Conservation (phyloP, 495 filamentous ascomycete species). For the Hypoxylon fragiforme region DNA sequence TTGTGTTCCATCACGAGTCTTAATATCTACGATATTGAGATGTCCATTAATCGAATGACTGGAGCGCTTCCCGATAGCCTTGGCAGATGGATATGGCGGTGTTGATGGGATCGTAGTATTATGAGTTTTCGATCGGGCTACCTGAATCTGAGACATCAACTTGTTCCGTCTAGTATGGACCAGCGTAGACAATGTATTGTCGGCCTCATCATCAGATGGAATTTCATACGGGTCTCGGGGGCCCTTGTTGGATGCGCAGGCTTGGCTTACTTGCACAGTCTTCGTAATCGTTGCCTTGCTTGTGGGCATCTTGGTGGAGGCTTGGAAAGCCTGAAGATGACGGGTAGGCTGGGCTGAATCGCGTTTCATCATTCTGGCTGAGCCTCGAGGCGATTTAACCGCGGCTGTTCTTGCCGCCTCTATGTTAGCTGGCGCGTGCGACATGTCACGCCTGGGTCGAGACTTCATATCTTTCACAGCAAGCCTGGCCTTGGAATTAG, state of each 20-base stretch:
- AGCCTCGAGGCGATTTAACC: too few relatives aligned
- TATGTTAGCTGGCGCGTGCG: background rate
- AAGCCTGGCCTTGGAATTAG: background rate
- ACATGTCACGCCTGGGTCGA: background rate
- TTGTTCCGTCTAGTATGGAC: background rate
- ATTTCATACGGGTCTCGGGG: slow-evolving; percentile 21
- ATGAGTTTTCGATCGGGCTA: background rate
- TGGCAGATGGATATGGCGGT: background rate
- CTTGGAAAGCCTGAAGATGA: background rate
- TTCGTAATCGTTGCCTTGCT: background rate
- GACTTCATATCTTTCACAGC: slow-evolving; percentile 11
- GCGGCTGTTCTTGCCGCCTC: background rate
- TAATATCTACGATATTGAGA: background rate
- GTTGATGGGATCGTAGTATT: background rate
- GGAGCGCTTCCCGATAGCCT: background rate
- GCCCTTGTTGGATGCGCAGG: background rate
- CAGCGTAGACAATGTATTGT: background rate
- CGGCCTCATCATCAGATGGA: slow-evolving; percentile 9
- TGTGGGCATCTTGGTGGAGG: background rate
- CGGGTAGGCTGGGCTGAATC: background rate
- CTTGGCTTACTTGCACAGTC: background rate
- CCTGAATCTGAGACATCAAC: background rate
- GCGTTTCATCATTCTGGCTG: background rate
- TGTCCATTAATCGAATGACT: slow-evolving; percentile 1
- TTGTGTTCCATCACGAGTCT: background rate